Conservation (phyloP, 345 rosid genomes). For the Syzygium aromaticum region DNA sequence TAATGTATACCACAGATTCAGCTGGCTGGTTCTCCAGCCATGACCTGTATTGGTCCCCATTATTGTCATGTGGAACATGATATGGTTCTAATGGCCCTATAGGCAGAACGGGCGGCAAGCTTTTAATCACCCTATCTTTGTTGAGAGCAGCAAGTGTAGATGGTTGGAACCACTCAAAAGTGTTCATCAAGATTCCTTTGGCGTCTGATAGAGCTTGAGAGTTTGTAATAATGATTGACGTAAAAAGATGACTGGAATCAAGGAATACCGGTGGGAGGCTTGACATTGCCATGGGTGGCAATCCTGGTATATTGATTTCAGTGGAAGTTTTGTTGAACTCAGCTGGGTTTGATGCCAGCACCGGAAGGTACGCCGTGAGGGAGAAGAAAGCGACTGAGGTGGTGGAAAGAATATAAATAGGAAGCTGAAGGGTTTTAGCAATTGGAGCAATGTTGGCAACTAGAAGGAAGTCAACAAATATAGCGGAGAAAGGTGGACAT, state of each 20-base stretch:
- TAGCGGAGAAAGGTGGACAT: slow-evolving; percentile 12
- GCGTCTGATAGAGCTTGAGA: neutral
- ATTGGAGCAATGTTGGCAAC: slow-evolving; percentile 2
- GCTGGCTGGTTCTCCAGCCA: slow-evolving; percentile 32
- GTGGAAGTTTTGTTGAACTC: neutral
- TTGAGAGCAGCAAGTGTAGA: slow-evolving; percentile 7
- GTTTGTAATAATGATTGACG: neutral
- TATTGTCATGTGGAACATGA: slow-evolving; percentile 2
- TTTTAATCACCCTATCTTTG: neutral
- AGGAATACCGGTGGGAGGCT: slow-evolving; percentile 18
- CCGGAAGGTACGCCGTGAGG: neutral
- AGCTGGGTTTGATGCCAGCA: neutral
- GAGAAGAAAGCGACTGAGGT: too few species aligned
- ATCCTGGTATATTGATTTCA: slow-evolving; percentile 21
- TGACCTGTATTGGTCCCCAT: neutral
- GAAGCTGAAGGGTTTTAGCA: slow-evolving; percentile 7
- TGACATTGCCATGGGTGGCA: slow-evolving; percentile 13
- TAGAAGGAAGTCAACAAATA: slow-evolving; percentile 16
- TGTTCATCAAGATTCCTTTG: slow-evolving; percentile 25
- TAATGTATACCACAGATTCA: slow-evolving; percentile 24
- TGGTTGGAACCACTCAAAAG: slow-evolving; percentile 20
- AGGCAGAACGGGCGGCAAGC: slow-evolving; percentile 12
- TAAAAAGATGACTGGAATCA: neutral
- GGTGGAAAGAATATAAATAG: too few species aligned
- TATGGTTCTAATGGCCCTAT: slow-evolving; percentile 22